Conservation (phyloP, 306 rosid genomes). For the Phaseolus lunatus region DNA sequence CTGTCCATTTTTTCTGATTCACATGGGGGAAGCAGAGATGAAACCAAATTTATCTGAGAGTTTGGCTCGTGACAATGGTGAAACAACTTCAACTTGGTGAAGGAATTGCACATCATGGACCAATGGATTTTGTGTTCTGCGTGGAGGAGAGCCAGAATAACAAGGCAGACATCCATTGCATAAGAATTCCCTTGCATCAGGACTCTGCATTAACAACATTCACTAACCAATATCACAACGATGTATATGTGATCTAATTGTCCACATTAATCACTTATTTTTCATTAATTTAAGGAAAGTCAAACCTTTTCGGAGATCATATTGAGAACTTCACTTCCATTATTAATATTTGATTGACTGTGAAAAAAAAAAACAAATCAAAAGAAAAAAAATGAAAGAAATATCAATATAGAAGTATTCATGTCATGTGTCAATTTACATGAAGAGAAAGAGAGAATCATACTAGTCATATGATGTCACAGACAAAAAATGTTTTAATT, state of each 20-base stretch:
- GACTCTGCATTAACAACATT: conserved; percentile 50
- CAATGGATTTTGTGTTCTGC: conserved; percentile 77
- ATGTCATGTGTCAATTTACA: neutral
- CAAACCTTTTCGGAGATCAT: conserved; percentile 73
- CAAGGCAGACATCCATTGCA: conserved; percentile 66
- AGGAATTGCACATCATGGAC: conserved; percentile 76
- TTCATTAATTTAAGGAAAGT: conserved; percentile 19
- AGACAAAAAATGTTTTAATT: neutral
- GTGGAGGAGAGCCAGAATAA: conserved; percentile 81
- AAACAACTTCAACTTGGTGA: conserved; percentile 72
- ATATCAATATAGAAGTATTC: neutral
- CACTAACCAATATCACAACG: conserved; percentile 18
- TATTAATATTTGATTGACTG: conserved; percentile 59
- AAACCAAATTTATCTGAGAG: conserved; percentile 60
- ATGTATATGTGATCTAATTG: neutral
- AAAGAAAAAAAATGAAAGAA: neutral
- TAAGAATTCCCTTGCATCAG: conserved; percentile 55
- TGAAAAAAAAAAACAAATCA: conserved; percentile 27
- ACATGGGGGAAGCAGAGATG: conserved; percentile 58
- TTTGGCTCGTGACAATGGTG: conserved; percentile 63
- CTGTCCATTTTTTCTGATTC: conserved; percentile 20
- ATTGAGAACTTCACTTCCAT: conserved; percentile 58
- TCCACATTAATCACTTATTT: neutral
- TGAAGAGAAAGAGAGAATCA: neutral
- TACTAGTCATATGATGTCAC: neutral